Base-by-base conservation (phyloP, 2,329 filamentous ascomycete species). In the Dactylonectria estremocensis region DNA sequence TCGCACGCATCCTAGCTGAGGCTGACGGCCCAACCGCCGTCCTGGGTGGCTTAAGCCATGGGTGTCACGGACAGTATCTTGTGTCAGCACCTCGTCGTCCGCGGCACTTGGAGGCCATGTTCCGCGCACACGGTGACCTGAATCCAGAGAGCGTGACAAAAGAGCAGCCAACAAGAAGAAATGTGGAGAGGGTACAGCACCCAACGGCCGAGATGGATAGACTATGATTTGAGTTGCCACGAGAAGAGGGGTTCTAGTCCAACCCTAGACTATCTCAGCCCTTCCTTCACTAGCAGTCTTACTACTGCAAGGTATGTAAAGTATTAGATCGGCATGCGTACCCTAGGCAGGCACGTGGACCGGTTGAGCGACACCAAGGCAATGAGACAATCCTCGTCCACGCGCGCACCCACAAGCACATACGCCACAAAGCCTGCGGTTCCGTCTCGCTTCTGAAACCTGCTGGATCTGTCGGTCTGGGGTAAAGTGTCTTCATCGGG, bases 281-380 rank as follows among this genome's bases (percentile, higher is more conserved):
- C 37, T 43, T 43, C 33, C 37, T 43, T 43, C 53, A 18, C n/a
- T 52, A 16, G 11, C 50, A 14, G 4, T 28, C 18, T 53, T 11
- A 9, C 28, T 22, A 33, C 5, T 10, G 28, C 16, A 33, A 4
- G 5, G 35, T 11, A 7, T 33, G 20, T 31, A 31, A n/a, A 9
- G 10, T 53, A 18, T 28, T 52, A 46, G 53, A 63, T 63, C 52
- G 18, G 13, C 59, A 46, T 48, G 22, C 45, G 35, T 50, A 65
- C 35, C 61, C 66, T 57, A 48, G 55, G 22, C 22, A 31, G 56
- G 66, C 66, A 68, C 66, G 66, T 65, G 61, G 66, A 50, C 66
- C 33, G 22, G 55, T 45, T 5, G 33, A 61, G 35, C 61, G 61
- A 57, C 50, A 67, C 35, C 31, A 53, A 53, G 40, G 18, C 46